Percentiles rank a stretch among this genome's conserved stretches.
phyloP scores from a whole-genome alignment of 208 protist species.

The Crithidia bombi region DNA sequence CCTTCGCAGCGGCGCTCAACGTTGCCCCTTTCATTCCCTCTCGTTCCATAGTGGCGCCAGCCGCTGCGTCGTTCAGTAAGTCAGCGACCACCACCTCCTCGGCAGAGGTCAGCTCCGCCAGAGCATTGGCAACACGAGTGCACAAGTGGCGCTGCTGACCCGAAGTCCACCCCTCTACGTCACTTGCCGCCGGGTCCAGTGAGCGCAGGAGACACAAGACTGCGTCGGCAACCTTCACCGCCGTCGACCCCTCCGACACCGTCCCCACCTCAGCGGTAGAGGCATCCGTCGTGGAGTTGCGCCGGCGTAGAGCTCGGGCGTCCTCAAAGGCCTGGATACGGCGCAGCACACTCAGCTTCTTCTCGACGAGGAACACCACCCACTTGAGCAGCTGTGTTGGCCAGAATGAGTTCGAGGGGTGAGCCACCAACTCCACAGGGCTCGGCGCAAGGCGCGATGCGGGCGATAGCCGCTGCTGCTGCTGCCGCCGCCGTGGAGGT shows the following conservation, averaged over 20 bases:
- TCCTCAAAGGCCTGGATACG: slow-evolving; percentile 29
- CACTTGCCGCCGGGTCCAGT: slow-evolving; percentile 3
- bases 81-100: slow-evolving; percentile 30
- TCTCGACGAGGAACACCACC: slow-evolving; percentile 27
- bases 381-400: slow-evolving; percentile 26
- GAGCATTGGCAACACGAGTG: slow-evolving; percentile 21
- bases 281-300: background rate
- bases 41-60: slow-evolving; percentile 27
- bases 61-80: slow-evolving; percentile 34
- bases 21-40: background rate
- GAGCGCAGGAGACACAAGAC: slow-evolving; percentile 31
- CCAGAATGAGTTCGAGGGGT: slow-evolving; percentile 4
- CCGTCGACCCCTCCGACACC: background rate
- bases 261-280: background rate
- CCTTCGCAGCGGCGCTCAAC: too few relatives aligned
- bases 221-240: slow-evolving; percentile 10
- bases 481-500: background rate
- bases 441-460: slow-evolving; percentile 6
- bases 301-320: slow-evolving; percentile 17
- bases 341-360: slow-evolving; percentile 19
- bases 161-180: slow-evolving; percentile 8
- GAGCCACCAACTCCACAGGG: slow-evolving; percentile 3
- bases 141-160: slow-evolving; percentile 27
- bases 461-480: background rate
- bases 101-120: slow-evolving; percentile 26